A percentile compares a stretch with the other conserved stretches of the same genome.
Conservation (phyloP, 352 stramenopile genomes). For the Globisporangium mamillatum region DNA sequence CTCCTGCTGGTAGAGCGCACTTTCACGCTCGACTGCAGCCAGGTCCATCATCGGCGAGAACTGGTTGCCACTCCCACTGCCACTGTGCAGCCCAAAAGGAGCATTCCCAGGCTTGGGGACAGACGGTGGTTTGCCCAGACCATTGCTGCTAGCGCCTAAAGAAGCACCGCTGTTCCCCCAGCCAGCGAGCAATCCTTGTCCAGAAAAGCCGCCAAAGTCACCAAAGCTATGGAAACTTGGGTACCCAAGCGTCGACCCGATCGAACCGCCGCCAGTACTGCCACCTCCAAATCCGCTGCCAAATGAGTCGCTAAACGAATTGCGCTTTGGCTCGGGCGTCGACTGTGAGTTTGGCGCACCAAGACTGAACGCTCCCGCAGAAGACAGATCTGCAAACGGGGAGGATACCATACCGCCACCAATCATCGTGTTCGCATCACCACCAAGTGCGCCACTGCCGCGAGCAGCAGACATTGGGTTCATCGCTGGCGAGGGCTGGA, state of each 20-base stretch:
- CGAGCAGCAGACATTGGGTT: constrained; percentile 22
- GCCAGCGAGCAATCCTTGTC: constrained; percentile 36
- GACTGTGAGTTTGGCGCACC: constrained; percentile 20
- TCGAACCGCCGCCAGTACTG: constrained; percentile 8
- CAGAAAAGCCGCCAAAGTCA: constrained; percentile 39
- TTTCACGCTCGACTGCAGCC: constrained; percentile 67
- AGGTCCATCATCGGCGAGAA: constrained; percentile 67
- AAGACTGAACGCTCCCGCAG: constrained; percentile 18
- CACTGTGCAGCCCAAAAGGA: constrained; percentile 12
- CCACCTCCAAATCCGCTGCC: constrained; percentile 12
- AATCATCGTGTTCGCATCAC: constrained; percentile 9
- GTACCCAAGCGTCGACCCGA: constrained; percentile 56
- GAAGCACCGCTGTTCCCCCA: constrained; percentile 45
- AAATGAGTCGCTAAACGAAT: constrained; percentile 15
- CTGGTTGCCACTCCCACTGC: not conserved
- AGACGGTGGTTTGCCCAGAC: constrained; percentile 12
- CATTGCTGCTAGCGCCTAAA: constrained; percentile 11
- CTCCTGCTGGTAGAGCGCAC: constrained; percentile 61
- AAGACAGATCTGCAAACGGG: constrained; percentile 20
- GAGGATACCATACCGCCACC: constrained; percentile 1
- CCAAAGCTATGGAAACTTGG: constrained; percentile 64
- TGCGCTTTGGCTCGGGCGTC: constrained; percentile 17
- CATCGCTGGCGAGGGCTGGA: constrained; percentile 54
- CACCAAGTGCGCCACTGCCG: constrained; percentile 34
- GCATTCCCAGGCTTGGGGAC: constrained; percentile 9